Conservation (phyloP, 2,329 filamentous ascomycete genomes). For the Didymellaceae sp. region DNA sequence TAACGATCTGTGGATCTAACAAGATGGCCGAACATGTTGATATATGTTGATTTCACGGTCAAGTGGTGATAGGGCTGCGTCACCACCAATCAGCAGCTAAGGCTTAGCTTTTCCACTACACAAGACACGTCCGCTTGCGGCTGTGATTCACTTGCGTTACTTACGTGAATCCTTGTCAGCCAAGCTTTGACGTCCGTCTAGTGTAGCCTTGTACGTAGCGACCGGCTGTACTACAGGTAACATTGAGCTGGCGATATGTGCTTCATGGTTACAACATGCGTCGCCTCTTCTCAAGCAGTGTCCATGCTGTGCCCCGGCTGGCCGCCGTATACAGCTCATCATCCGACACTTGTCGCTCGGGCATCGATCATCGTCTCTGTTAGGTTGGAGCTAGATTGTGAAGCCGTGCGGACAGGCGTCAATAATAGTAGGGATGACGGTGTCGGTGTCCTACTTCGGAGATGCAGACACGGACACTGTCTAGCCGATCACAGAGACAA, state of each 20-base stretch:
- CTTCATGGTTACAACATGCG: neutral
- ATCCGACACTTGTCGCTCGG: neutral
- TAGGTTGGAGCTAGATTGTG: no score
- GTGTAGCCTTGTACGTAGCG: neutral
- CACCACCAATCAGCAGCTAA: neutral
- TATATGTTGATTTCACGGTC: conserved; percentile 1
- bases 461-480: neutral
- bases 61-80: conserved; percentile 7
- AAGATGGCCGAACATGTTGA: neutral
- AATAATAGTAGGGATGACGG: neutral
- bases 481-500: neutral
- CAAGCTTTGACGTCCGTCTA: neutral
- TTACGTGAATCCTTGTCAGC: neutral
- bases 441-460: neutral
- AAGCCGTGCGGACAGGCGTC: neutral
- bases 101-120: neutral
- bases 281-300: neutral
- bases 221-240: neutral
- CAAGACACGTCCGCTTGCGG: conserved; percentile 13
- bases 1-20: neutral
- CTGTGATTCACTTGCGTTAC: conserved; percentile 3
- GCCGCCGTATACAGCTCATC: neutral
- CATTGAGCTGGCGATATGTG: neutral
- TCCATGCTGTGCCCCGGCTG: neutral
- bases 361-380: neutral